Evolutionary conservation across 2,329 filamentous ascomycete species (phyloP).

Genomic region (Tolypocladium album): DNA sequence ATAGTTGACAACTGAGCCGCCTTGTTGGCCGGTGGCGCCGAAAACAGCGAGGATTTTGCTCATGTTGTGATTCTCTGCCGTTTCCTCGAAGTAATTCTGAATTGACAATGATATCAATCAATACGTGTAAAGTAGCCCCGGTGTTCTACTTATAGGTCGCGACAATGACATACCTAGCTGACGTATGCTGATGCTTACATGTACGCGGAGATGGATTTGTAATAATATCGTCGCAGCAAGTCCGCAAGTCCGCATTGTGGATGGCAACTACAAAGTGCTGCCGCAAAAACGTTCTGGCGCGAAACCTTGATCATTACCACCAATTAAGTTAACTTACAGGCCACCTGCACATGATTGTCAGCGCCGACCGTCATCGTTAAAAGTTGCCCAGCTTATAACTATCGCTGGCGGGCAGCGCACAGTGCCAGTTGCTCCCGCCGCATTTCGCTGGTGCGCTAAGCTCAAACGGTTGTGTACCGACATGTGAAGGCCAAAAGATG

Average conservation of each 20-base stretch:
- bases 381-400: too few species aligned
- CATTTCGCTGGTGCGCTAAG: too few species aligned
- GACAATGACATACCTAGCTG: neutral
- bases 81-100: neutral
- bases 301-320: too few species aligned
- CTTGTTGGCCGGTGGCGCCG: conserved; percentile 42
- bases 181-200: neutral
- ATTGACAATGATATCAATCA: neutral
- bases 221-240: neutral
- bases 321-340: too few species aligned
- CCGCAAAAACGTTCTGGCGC: too few species aligned
- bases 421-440: too few species aligned
- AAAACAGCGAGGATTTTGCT: conserved; percentile 31
- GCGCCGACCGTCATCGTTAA: too few species aligned
- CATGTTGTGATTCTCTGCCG: conserved; percentile 8
- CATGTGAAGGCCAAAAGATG: too few species aligned
- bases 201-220: neutral
- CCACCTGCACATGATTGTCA: too few species aligned
- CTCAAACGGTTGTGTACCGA: too few species aligned
- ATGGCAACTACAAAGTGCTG: neutral
- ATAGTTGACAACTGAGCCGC: conserved; percentile 32
- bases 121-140: neutral
- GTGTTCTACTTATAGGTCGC: neutral
- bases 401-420: too few species aligned
- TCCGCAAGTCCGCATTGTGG: neutral